Evolutionary conservation across 2,329 filamentous ascomycete species (phyloP), one percentile per base, ranked within the genome.

Genomic region (Cladosporium phlei): DNA sequence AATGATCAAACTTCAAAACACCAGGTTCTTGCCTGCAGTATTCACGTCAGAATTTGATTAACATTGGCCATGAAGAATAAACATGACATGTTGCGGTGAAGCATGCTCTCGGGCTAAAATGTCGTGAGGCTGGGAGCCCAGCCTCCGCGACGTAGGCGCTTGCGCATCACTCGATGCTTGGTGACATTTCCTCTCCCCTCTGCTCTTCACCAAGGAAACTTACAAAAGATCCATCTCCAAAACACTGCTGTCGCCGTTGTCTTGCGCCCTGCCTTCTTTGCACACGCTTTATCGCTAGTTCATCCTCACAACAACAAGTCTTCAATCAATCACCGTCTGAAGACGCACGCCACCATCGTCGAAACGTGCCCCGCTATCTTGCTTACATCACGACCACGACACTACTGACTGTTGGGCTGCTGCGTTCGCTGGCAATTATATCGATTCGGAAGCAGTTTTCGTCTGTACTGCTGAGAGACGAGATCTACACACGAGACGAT

Each of bases 301-400:
- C 24, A 6, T 25, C 11, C 24, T 6, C 24, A 11, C 24, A 6
- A 21, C 2, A 27, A 6, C 24, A 11, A n/a, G 19, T 20, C 35
- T 14, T 8, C 39, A 24, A 22, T 43, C n/a, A n/a, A n/a, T n/a
- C n/a, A n/a, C 29, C 28, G 21, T 43, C 39, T 33, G 39, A 32
- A 33, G 29, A 33, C 39, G 19, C 39, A 27, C 38, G 39, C 39
- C 29, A 43, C 39, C 28, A 24, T 39, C 16, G 29, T 32, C 28
- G 29, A 25, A 25, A 20, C 25, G 27, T 33, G 39, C 39, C 29
- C 29, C 39, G 39, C 39, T 19, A 24, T 43, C 39, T 40, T 29
- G n/a, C n/a, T n/a, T n/a, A n/a, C n/a, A 21, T 43, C 39, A 20
- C 24, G 24, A 28, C 37, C 11, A 12, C 16, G n/a, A n/a, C n/a